Conservation (phyloP, 2,329 filamentous ascomycete genomes). For the Daldinia sp. region DNA sequence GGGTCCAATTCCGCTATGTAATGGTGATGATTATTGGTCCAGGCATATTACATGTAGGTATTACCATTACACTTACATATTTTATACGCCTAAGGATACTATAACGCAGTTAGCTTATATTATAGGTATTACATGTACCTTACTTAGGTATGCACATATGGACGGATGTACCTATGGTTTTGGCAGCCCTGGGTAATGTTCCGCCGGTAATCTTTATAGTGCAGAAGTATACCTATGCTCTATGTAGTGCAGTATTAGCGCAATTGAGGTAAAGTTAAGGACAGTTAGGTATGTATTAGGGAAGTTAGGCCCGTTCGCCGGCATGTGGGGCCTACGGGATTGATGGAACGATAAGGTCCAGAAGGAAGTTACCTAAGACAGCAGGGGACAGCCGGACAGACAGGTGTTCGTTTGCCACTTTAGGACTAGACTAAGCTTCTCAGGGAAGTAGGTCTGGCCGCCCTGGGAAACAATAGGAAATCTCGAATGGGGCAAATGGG, state of each 20-base stretch:
- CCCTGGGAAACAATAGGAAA: constrained; percentile 14
- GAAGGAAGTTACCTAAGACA: no score
- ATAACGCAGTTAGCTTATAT: no score
- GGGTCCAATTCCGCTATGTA: constrained; percentile 28
- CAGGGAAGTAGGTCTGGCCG: constrained; percentile 31
- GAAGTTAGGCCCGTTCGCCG: constrained; percentile 24
- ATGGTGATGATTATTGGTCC: constrained; percentile 4
- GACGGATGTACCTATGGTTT: neutral
- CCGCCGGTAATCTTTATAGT: neutral
- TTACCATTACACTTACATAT: constrained; percentile 8
- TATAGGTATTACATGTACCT: no score
- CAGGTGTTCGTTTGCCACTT: constrained; percentile 31
- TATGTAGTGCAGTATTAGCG: neutral
- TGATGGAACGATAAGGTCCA: constrained; percentile 1
- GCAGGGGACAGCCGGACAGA: neutral
- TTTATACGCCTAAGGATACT: no score
- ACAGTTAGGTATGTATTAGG: neutral
- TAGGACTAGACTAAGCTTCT: constrained; percentile 15
- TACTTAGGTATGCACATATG: neutral
- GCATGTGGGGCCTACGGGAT: constrained; percentile 20
- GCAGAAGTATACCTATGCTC: neutral
- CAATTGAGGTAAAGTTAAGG: neutral
- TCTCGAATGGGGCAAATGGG: neutral
- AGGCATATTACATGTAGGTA: constrained; percentile 3
- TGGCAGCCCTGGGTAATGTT: neutral